Conservation (phyloP, 257 asterid genomes). For the Capsicum pubescens region DNA sequence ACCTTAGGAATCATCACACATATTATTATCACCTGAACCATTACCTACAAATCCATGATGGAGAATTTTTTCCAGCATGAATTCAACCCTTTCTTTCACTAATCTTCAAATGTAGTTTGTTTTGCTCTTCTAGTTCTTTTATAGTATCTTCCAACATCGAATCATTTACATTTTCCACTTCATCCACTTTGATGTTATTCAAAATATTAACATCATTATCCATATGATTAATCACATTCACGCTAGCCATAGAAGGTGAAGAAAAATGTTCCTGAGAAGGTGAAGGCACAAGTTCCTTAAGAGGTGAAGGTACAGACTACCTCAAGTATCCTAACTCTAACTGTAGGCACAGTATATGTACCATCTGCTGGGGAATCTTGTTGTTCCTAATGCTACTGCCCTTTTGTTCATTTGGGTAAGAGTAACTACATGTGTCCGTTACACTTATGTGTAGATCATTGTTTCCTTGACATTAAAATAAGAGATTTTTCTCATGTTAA, state of each 20-base stretch:
- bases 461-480: conserved; percentile 37
- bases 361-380: conserved; percentile 30
- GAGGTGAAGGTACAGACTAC: conserved; percentile 25
- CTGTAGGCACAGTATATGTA: conserved; percentile 25
- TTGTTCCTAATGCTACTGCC: conserved; percentile 34
- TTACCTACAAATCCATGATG: too few relatives aligned
- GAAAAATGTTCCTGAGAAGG: neutral
- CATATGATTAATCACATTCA: conserved; percentile 8
- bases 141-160: conserved; percentile 35
- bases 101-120: conserved; percentile 59
- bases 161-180: conserved; percentile 49
- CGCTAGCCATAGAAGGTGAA: neutral
- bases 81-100: conserved; percentile 54
- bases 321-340: conserved; percentile 29
- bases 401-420: conserved; percentile 65
- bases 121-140: conserved; percentile 48
- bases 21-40: too few relatives aligned
- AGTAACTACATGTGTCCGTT: conserved; percentile 58
- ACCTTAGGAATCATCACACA: too few relatives aligned
- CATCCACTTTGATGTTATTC: conserved; percentile 39
- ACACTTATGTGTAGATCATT: conserved; percentile 57
- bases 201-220: conserved; percentile 27
- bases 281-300: conserved; percentile 21
- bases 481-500: neutral
- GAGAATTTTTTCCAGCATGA: too few relatives aligned